Evolutionary conservation across 78 protist genomes (phyloP).

Genomic region (Dictyostelium discoideum): dicty_2.7 NC_007088.5:569001-569500

Average conservation of each 20-base stretch:
- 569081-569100: neutral
- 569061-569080: neutral
- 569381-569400: conserved; percentile 50
- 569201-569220: neutral
- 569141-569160: neutral
- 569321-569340: neutral
- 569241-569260: neutral
- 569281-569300: neutral
- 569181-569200: neutral
- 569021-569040: conserved; percentile 13
- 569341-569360: conserved; percentile 2
- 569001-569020: conserved; percentile 26
- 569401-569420: conserved; percentile 43
- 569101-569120: conserved; percentile 14
- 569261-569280: neutral
- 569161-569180: neutral
- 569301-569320: conserved; percentile 32
- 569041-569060: conserved; percentile 3
- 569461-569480: conserved; percentile 49
- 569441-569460: conserved; percentile 31
- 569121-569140: neutral
- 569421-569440: conserved; percentile 58
- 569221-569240: neutral
- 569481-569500: conserved; percentile 62
- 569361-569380: conserved; percentile 28